Conservation (phyloP, 257 asterid species). For the Parsonsia alboflavescens region DNA sequence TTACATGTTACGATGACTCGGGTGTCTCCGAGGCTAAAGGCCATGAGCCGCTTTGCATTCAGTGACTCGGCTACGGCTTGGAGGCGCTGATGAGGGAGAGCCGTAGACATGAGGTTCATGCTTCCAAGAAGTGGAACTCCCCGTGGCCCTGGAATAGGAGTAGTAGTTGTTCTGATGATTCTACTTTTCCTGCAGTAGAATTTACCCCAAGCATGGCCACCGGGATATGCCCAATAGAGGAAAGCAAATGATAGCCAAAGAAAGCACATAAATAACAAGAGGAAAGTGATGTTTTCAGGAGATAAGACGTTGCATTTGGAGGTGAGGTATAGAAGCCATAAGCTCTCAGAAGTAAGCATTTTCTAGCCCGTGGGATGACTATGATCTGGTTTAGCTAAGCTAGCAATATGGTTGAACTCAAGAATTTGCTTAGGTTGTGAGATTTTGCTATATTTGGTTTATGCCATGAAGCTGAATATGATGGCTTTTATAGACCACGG, state of each 20-base stretch:
- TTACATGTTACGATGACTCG: slow-evolving; percentile 55
- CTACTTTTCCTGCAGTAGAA: background rate
- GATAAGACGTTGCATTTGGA: slow-evolving; percentile 3
- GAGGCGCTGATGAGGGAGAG: slow-evolving; percentile 52
- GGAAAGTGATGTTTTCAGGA: background rate
- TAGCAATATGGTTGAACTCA: background rate
- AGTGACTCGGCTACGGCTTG: slow-evolving; percentile 28
- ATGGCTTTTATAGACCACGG: slow-evolving; percentile 1
- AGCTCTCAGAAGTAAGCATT: slow-evolving; percentile 1
- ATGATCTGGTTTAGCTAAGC: no score
- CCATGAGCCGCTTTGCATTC: slow-evolving; percentile 54
- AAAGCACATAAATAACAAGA: background rate
- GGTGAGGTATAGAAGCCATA: slow-evolving; percentile 2
- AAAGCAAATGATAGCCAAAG: background rate
- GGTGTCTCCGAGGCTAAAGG: slow-evolving; percentile 63
- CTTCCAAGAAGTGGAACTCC: slow-evolving; percentile 54
- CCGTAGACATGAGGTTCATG: slow-evolving; percentile 40
- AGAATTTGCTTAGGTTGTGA: background rate
- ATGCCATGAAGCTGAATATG: background rate
- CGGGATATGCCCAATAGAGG: slow-evolving; percentile 4
- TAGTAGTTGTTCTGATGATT: background rate
- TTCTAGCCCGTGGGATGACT: background rate
- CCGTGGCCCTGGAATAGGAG: slow-evolving; percentile 51
- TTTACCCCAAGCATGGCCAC: slow-evolving; percentile 19
- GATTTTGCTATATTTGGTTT: background rate